phyloP scores from a whole-genome alignment of 148 eudicot genomes.

The Simmondsia chinensis region DNA sequence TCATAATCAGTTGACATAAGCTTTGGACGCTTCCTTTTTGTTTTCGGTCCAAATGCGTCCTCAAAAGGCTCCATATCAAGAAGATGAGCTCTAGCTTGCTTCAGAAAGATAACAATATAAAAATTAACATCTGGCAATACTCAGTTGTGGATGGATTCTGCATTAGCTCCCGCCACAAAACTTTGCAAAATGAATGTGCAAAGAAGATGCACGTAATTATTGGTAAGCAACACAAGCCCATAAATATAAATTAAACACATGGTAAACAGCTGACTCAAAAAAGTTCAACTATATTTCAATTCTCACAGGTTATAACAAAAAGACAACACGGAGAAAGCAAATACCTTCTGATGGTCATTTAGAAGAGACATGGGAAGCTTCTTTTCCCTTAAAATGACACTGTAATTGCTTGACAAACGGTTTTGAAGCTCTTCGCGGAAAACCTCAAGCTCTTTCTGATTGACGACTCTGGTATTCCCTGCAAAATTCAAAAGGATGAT shows the following conservation, averaged over 20 bases:
- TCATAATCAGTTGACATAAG: slow-evolving; percentile 56
- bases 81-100: slow-evolving; percentile 87
- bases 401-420: slow-evolving; percentile 61
- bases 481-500: slow-evolving; percentile 1
- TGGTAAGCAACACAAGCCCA: too few relatives aligned
- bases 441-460: slow-evolving; percentile 70
- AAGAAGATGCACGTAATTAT: too few relatives aligned
- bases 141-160: too few relatives aligned
- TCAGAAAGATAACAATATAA: slow-evolving; percentile 6
- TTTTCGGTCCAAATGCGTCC: slow-evolving; percentile 85
- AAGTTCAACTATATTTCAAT: too few relatives aligned
- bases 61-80: slow-evolving; percentile 72
- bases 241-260: too few relatives aligned
- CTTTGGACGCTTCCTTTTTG: slow-evolving; percentile 70
- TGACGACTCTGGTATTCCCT: slow-evolving; percentile 70
- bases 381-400: slow-evolving; percentile 64
- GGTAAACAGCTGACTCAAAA: too few relatives aligned
- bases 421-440: slow-evolving; percentile 68
- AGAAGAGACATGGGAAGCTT: slow-evolving; percentile 87
- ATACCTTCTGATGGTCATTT: slow-evolving; percentile 78
- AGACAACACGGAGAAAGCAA: neutral
- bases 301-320: too few relatives aligned
- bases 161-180: too few relatives aligned
- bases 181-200: too few relatives aligned
- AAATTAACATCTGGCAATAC: neutral